A percentile compares a stretch with the other conserved stretches of the same genome.
These are phyloP conservation scores for Hamiltosporidium magnivora DNA, from an alignment of 371 early-diverging fungal species.

Conservation along the genomic window DNA sequence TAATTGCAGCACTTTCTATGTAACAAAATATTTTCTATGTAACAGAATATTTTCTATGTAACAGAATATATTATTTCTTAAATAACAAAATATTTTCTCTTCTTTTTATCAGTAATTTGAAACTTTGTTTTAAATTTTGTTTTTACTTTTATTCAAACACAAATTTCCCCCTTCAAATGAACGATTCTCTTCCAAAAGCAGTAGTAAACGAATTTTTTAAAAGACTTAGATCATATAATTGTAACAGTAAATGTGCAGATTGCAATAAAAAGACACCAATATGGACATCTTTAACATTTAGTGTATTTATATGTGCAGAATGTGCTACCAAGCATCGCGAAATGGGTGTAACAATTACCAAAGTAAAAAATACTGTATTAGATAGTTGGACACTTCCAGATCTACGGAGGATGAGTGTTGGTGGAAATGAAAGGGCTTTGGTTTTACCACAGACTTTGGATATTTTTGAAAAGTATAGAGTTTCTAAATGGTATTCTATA, in stretches of 20 bases:
- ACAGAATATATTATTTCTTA: too few relatives aligned
- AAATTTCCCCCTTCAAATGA: neutral
- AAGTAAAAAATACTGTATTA: constrained; percentile 27
- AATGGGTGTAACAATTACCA: constrained; percentile 17
- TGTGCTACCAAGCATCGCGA: constrained; percentile 37
- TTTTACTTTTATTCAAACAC: too few relatives aligned
- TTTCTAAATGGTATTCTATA: constrained; percentile 11
- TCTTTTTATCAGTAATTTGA: too few relatives aligned
- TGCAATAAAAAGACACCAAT: constrained; percentile 27
- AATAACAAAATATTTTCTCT: too few relatives aligned
- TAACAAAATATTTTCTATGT: too few relatives aligned
- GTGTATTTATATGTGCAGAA: constrained; percentile 44
- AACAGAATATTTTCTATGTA: too few relatives aligned
- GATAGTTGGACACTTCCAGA: constrained; percentile 38
- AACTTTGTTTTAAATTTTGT: too few relatives aligned
- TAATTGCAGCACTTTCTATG: too few relatives aligned
- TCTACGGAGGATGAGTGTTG: constrained; percentile 28
- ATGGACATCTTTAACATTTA: constrained; percentile 26
- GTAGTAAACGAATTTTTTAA: constrained; percentile 21
- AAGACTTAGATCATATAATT: constrained; percentile 1
- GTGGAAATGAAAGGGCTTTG: constrained; percentile 31
- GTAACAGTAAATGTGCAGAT: constrained; percentile 40
- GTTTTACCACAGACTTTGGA: constrained; percentile 9
- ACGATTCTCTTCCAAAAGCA: neutral
- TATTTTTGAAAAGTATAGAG: constrained; percentile 27